Conservation (phyloP, 495 filamentous ascomycete genomes). For the Xylaria castorea region DNA sequence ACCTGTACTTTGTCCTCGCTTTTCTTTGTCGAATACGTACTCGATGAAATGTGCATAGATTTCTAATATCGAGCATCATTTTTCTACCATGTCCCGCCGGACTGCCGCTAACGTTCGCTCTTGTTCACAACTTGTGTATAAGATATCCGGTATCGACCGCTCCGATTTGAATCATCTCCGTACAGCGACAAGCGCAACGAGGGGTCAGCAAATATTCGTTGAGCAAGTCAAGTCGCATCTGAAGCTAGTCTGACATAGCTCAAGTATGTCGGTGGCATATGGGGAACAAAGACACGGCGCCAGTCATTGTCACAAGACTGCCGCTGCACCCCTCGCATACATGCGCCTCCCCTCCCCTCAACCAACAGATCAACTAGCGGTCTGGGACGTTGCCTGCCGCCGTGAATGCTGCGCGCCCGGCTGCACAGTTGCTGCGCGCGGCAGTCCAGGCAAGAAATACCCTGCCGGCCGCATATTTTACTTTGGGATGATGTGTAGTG, state of each 20-base stretch:
- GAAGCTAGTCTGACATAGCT: not conserved
- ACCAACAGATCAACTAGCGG: conserved; percentile 19
- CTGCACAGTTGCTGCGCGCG: not conserved
- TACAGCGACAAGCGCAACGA: not conserved
- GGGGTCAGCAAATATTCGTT: not conserved
- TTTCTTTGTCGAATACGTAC: conserved; percentile 44
- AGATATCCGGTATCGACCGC: not conserved
- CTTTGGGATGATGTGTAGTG: not conserved
- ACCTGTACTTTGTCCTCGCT: conserved; percentile 43
- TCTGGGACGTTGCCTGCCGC: conserved; percentile 14
- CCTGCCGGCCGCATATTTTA: not conserved
- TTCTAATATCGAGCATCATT: conserved; percentile 19
- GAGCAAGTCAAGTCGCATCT: not conserved
- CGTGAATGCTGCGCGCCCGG: conserved; percentile 14
- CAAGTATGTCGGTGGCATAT: not conserved
- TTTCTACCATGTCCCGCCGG: not conserved
- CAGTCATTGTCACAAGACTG: conserved; percentile 2
- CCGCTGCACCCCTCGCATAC: conserved; percentile 14
- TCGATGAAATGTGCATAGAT: conserved; percentile 41
- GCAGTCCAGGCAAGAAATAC: conserved; percentile 35
- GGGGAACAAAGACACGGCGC: conserved; percentile 14
- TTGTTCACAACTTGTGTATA: not conserved
- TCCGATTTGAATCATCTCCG: not conserved
- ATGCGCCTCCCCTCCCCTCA: conserved; percentile 3
- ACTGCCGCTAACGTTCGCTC: not conserved